Evolutionary conservation across 2,329 filamentous ascomycete genomes (phyloP).

Genomic region (Beauveria australis): DNA sequence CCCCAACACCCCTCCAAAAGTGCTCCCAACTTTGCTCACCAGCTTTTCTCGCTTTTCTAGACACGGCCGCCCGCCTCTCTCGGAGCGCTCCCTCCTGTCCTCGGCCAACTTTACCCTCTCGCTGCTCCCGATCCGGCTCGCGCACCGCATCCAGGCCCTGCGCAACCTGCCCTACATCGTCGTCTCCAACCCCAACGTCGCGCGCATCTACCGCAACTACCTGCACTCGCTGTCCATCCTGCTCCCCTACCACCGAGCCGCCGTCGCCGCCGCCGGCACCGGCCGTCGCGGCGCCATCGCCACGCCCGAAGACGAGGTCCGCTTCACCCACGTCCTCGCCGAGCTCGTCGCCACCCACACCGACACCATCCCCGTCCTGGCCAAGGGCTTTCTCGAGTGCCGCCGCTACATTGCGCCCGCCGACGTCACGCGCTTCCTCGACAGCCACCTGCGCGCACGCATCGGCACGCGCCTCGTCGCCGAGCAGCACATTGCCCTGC

Average conservation of each 20-base stretch:
- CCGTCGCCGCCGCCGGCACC: slow-evolving; percentile 28
- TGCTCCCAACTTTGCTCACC: neutral
- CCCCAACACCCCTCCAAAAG: too few species aligned
- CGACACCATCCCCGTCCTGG: slow-evolving; percentile 89
- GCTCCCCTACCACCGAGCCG: slow-evolving; percentile 64
- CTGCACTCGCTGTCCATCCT: slow-evolving; percentile 86
- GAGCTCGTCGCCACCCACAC: slow-evolving; percentile 92
- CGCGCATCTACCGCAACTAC: slow-evolving; percentile 93
- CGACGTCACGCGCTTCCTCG: slow-evolving; percentile 85
- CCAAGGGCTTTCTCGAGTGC: slow-evolving; percentile 87
- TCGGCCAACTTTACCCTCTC: slow-evolving; percentile 95
- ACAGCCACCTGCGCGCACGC: slow-evolving; percentile 85
- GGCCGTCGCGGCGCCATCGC: slow-evolving; percentile 25
- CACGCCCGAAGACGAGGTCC: slow-evolving; percentile 76
- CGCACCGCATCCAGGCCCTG: slow-evolving; percentile 86
- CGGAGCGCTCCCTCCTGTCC: slow-evolving; percentile 68
- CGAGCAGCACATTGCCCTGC: slow-evolving; percentile 92
- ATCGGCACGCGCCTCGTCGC: slow-evolving; percentile 92
- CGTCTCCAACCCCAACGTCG: slow-evolving; percentile 93
- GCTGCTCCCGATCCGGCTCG: slow-evolving; percentile 83
- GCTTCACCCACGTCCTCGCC: slow-evolving; percentile 86
- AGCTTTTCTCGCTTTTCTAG: slow-evolving; percentile 24
- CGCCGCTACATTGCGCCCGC: slow-evolving; percentile 75
- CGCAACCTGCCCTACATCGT: slow-evolving; percentile 95
- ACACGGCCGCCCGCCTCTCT: slow-evolving; percentile 76